Conservation (phyloP, 495 filamentous ascomycete genomes). For the Podospora sp. region DNA sequence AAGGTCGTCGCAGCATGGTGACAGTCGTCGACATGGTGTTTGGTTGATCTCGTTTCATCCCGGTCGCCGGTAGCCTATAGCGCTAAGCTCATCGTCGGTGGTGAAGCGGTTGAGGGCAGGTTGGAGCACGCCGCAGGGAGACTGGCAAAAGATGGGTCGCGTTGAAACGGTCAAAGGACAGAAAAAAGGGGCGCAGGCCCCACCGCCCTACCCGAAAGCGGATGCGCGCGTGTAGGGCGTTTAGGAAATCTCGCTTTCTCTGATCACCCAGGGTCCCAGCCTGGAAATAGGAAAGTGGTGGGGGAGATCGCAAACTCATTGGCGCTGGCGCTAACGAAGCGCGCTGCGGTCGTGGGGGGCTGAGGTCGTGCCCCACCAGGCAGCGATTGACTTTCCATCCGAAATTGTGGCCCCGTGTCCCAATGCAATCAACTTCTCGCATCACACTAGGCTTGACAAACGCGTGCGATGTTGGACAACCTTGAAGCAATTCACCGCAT, state of each 20-base stretch:
- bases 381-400: not conserved
- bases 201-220: not conserved
- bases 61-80: not conserved
- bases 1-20: slow-evolving; percentile 13
- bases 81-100: not conserved
- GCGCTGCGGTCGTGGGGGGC: not conserved
- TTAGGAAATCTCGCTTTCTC: slow-evolving; percentile 7
- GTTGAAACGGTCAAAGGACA: not conserved
- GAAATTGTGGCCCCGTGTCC: not conserved
- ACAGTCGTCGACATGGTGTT: slow-evolving; percentile 19
- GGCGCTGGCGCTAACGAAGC: not conserved
- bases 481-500: not conserved
- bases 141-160: not conserved
- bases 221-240: not conserved
- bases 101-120: not conserved
- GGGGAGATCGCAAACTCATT: not conserved
- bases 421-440: not conserved
- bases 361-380: not conserved
- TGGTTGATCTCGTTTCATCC: slow-evolving; percentile 2
- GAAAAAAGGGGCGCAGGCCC: not conserved
- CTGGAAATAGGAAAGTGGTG: not conserved
- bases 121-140: not conserved
- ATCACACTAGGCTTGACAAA: not conserved
- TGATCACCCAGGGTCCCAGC: not conserved
- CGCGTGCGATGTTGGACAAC: not conserved